phyloP scores from a whole-genome alignment of 495 filamentous ascomycete genomes.

The Daldinia bambusicola region DNA sequence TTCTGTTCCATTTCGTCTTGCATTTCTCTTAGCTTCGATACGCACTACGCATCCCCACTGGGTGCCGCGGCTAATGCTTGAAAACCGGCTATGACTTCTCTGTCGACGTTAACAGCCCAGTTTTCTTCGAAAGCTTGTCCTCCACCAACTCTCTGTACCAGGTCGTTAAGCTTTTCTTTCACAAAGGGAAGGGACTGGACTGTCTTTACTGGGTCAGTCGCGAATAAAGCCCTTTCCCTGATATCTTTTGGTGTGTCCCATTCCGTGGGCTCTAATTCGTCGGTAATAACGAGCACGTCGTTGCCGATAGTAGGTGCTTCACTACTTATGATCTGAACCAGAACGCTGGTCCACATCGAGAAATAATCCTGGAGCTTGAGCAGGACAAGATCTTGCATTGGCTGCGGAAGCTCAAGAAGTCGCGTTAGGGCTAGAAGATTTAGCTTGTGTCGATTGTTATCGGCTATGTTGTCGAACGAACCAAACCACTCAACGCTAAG shows the following conservation, averaged over 20 bases:
- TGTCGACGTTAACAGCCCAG: conserved; percentile 90
- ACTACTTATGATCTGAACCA: conserved; percentile 53
- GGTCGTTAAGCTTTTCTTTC: conserved; percentile 68
- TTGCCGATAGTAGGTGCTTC: conserved; percentile 16
- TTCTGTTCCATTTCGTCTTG: neutral
- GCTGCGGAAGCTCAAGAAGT: conserved; percentile 72
- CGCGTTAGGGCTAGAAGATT: conserved; percentile 83
- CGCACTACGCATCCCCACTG: conserved; percentile 17
- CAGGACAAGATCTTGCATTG: conserved; percentile 60
- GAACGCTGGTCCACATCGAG: conserved; percentile 63
- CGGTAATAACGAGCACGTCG: conserved; percentile 71
- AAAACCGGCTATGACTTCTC: conserved; percentile 78
- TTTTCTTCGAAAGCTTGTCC: conserved; percentile 76
- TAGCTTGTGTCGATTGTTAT: conserved; percentile 80
- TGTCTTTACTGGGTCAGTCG: conserved; percentile 74
- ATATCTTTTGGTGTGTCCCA: conserved; percentile 73
- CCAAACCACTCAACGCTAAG: conserved; percentile 87
- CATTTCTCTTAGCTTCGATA: neutral
- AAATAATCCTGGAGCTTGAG: conserved; percentile 62
- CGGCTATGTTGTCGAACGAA: conserved; percentile 83
- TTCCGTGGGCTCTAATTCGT: conserved; percentile 70
- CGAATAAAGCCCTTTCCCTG: conserved; percentile 61
- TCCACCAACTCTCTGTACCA: conserved; percentile 76
- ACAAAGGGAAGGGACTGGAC: conserved; percentile 78
- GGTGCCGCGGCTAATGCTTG: conserved; percentile 31